A percentile compares a stretch with the other conserved stretches of the same genome.
Evolutionary conservation across 2,329 filamentous ascomycete species (phyloP).

Genomic region (Colletotrichum liriopes): DNA sequence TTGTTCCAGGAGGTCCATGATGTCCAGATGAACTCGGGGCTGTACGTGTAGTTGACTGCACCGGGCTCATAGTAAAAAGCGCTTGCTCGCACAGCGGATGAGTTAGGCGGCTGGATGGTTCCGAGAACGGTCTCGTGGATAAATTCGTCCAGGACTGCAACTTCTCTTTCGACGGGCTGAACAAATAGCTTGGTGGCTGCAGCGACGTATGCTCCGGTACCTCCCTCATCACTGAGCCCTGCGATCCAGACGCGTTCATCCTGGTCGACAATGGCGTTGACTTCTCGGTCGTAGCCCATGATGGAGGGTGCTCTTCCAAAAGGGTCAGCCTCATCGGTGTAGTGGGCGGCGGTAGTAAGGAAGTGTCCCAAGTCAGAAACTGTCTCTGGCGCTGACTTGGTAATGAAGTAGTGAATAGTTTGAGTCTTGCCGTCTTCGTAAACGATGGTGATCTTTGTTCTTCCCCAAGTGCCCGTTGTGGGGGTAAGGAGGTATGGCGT

Average conservation of each 20-base stretch:
- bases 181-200: slow-evolving; percentile 69
- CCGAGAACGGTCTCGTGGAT: slow-evolving; percentile 66
- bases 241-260: slow-evolving; percentile 71
- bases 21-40: slow-evolving; percentile 60
- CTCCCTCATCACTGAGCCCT: slow-evolving; percentile 73
- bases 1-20: slow-evolving; percentile 49
- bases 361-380: slow-evolving; percentile 66
- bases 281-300: slow-evolving; percentile 71
- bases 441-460: slow-evolving; percentile 62
- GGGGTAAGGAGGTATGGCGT: slow-evolving; percentile 60
- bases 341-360: slow-evolving; percentile 69
- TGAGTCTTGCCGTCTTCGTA: slow-evolving; percentile 66
- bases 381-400: slow-evolving; percentile 60
- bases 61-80: slow-evolving; percentile 70
- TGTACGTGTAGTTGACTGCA: slow-evolving; percentile 61
- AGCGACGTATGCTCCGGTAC: slow-evolving; percentile 70
- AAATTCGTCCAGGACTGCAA: slow-evolving; percentile 69
- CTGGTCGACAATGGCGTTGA: slow-evolving; percentile 58
- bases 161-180: slow-evolving; percentile 64
- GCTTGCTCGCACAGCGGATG: slow-evolving; percentile 63
- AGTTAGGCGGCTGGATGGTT: slow-evolving; percentile 58
- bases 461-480: slow-evolving; percentile 62
- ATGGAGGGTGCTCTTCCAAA: slow-evolving; percentile 69
- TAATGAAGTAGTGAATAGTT: slow-evolving; percentile 71
- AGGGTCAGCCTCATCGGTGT: slow-evolving; percentile 65